phyloP scores from a whole-genome alignment of 2,329 filamentous ascomycete species.

The Arthrobotrys entomopaga region DNA sequence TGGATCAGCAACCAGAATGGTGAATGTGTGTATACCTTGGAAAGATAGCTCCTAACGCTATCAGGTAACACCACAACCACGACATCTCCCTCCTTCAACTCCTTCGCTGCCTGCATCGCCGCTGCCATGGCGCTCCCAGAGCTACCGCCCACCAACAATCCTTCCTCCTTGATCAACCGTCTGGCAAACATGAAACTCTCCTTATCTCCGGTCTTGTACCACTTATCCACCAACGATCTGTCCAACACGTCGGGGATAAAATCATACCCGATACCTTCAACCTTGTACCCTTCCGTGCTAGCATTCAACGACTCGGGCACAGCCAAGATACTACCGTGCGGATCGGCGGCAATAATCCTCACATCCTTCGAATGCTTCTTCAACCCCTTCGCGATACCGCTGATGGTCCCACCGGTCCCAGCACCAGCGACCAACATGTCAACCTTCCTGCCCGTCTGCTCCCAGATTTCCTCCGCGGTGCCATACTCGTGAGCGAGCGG shows the following conservation, averaged over 20 bases:
- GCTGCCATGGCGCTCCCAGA: slow-evolving; percentile 91
- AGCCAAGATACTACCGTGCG: slow-evolving; percentile 89
- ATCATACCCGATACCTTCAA: slow-evolving; percentile 98
- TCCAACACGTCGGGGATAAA: slow-evolving; percentile 95
- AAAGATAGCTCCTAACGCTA: slow-evolving; percentile 95
- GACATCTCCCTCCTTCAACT: slow-evolving; percentile 82
- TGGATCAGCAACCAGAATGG: no score
- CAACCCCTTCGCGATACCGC: slow-evolving; percentile 81
- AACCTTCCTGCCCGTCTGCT: slow-evolving; percentile 84
- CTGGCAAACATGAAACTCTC: slow-evolving; percentile 92
- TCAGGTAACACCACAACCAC: slow-evolving; percentile 93
- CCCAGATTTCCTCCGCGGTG: slow-evolving; percentile 96
- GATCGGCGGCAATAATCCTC: slow-evolving; percentile 92
- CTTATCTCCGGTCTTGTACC: slow-evolving; percentile 97
- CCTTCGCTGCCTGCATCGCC: slow-evolving; percentile 65
- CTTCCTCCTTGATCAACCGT: slow-evolving; percentile 90
- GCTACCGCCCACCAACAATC: slow-evolving; percentile 89
- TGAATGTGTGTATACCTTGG: slow-evolving; percentile 70
- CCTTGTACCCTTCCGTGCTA: slow-evolving; percentile 87
- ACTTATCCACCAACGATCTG: slow-evolving; percentile 81
- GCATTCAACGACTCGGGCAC: slow-evolving; percentile 82
- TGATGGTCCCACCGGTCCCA: slow-evolving; percentile 94
- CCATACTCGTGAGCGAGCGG: slow-evolving; percentile 92
- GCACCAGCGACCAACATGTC: slow-evolving; percentile 88
- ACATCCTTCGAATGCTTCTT: slow-evolving; percentile 85